Percentiles rank a stretch among this genome's conserved stretches.
Evolutionary conservation across 495 filamentous ascomycete species (phyloP).

Genomic region (Elaphomyces granulatus): DNA sequence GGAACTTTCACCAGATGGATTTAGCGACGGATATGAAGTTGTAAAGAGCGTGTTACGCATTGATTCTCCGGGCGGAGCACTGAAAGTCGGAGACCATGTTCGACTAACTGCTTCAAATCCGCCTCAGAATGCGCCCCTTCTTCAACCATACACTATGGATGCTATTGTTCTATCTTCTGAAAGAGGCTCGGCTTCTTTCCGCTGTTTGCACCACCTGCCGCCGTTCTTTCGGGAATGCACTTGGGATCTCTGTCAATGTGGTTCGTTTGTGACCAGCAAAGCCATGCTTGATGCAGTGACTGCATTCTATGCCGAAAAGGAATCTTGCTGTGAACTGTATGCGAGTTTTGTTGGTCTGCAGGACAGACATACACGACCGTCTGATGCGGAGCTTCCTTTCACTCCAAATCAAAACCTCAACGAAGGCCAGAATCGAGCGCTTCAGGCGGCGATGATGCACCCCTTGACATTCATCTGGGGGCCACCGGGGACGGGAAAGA

Average conservation of each 20-base stretch:
- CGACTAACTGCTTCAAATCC: background rate
- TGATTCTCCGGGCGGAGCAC: background rate
- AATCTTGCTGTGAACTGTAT: background rate
- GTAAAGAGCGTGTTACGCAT: background rate
- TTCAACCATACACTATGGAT: background rate
- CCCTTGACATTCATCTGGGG: constrained; percentile 36
- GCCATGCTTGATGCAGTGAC: background rate
- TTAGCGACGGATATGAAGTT: background rate
- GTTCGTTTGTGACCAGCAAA: background rate
- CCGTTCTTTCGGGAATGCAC: background rate
- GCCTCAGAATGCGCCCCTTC: background rate
- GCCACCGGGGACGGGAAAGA: constrained; percentile 40
- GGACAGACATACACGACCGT: too few relatives aligned
- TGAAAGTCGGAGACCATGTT: background rate
- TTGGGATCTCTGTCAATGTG: background rate
- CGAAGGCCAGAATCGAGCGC: constrained; percentile 29
- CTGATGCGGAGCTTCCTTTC: background rate
- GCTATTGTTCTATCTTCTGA: background rate
- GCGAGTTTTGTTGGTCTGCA: background rate
- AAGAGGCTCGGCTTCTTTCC: background rate
- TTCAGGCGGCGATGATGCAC: constrained; percentile 20
- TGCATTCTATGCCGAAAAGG: background rate
- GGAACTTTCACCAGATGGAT: background rate
- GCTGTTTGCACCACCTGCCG: background rate
- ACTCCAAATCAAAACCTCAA: constrained; percentile 17